Conservation (phyloP, 805 yeast species). For the Yamadazyma akitaensis region DNA sequence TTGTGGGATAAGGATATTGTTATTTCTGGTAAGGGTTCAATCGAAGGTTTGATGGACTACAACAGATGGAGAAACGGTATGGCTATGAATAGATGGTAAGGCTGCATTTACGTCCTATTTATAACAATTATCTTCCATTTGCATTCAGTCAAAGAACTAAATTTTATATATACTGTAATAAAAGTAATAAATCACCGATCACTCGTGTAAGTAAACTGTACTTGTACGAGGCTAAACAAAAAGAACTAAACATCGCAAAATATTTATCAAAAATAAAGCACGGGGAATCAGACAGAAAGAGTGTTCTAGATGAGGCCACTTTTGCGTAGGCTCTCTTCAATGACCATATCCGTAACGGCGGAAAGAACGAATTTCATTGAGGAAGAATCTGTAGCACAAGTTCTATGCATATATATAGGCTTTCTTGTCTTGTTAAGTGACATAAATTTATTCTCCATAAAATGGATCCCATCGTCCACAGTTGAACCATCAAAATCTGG, state of each 20-base stretch:
- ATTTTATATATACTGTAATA: constrained; percentile 5
- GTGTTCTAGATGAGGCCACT: constrained; percentile 63
- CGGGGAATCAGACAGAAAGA: background rate
- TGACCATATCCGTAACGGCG: constrained; percentile 89
- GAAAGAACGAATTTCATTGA: constrained; percentile 87
- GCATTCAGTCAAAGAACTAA: constrained; percentile 5
- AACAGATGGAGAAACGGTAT: constrained; percentile 83
- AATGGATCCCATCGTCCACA: constrained; percentile 63
- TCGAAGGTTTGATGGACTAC: constrained; percentile 81
- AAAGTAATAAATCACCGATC: background rate
- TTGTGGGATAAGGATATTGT: constrained; percentile 85
- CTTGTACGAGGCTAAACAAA: background rate
- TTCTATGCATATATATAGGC: constrained; percentile 86
- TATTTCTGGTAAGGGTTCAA: constrained; percentile 79
- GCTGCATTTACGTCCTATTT: background rate
- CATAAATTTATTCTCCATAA: constrained; percentile 66
- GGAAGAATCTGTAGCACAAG: constrained; percentile 92
- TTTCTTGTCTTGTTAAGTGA: constrained; percentile 61
- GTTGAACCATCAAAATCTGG: constrained; percentile 72
- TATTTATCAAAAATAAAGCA: background rate
- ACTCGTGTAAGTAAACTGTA: background rate
- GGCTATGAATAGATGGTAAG: constrained; percentile 76
- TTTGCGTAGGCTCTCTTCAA: constrained; percentile 74
- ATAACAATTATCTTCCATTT: constrained; percentile 3
- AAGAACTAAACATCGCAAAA: background rate